phyloP scores from a whole-genome alignment of 2,329 filamentous ascomycete genomes.

The Coleophoma eucalyptorum region DNA sequence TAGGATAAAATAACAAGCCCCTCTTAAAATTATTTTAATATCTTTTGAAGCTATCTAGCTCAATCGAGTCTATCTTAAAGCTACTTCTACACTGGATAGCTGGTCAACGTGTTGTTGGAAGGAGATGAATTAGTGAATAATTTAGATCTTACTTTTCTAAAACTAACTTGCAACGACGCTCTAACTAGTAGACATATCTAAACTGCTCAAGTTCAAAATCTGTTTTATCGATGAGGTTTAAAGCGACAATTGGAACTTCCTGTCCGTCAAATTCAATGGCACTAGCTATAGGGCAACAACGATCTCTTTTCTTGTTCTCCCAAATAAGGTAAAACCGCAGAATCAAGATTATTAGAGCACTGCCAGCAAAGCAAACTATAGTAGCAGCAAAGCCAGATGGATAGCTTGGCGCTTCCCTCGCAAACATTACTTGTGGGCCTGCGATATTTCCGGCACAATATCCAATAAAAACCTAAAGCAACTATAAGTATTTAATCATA shows the following conservation, averaged over 20 bases:
- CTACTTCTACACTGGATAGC: no score
- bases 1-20: no score
- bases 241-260: background rate
- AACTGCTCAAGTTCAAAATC: background rate
- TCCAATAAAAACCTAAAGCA: background rate
- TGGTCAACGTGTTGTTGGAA: no score
- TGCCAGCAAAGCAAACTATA: background rate
- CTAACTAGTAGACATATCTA: constrained; percentile 4
- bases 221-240: constrained; percentile 1
- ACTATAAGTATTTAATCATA: no score
- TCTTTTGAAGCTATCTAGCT: no score
- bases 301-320: background rate
- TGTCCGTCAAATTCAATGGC: background rate
- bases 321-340: background rate
- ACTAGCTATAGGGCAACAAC: background rate
- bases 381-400: background rate
- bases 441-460: background rate
- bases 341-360: background rate
- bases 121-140: no score
- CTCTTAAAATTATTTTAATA: no score
- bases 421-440: background rate
- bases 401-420: background rate
- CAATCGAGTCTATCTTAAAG: no score
- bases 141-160: no score
- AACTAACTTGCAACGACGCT: no score